Evolutionary conservation across 1,139 yeast species (phyloP).

Genomic region (Magnusiomyces ingens): DNA sequence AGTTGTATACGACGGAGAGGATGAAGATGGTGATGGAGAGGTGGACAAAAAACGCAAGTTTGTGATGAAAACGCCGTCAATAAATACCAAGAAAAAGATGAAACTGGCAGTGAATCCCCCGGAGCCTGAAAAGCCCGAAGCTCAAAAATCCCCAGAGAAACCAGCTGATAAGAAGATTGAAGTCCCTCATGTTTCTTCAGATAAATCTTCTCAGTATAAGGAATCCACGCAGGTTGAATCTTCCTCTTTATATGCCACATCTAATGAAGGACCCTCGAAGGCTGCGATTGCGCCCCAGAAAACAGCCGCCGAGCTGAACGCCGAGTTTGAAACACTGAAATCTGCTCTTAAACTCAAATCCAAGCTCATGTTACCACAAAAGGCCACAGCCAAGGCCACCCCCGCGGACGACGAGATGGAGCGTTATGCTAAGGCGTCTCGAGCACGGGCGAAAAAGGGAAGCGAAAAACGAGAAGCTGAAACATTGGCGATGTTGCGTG

Average conservation of each 20-base stretch:
- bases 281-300: not conserved
- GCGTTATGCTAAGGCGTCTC: not conserved
- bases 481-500: constrained; percentile 11
- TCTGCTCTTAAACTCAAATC: not conserved
- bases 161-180: too few species aligned
- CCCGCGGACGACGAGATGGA: constrained; percentile 5
- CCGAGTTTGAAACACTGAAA: constrained; percentile 7
- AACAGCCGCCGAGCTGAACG: constrained; percentile 3
- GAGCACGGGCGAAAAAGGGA: constrained; percentile 5
- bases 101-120: too few species aligned
- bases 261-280: too few species aligned
- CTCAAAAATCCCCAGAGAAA: too few species aligned
- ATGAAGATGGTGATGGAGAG: constrained; percentile 10
- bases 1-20: constrained; percentile 22
- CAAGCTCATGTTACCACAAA: not conserved
- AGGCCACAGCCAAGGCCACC: not conserved
- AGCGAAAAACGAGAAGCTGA: constrained; percentile 11
- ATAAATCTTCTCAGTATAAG: too few species aligned
- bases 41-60: too few species aligned
- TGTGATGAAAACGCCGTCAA: too few species aligned
- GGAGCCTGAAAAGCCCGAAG: too few species aligned
- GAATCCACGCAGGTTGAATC: too few species aligned
- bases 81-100: too few species aligned
- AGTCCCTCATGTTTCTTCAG: too few species aligned
- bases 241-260: too few species aligned